These are phyloP conservation scores for Ophioceras dolichostomum DNA, from an alignment of 2,329 filamentous ascomycete species.

Conservation along the genomic window DNA sequence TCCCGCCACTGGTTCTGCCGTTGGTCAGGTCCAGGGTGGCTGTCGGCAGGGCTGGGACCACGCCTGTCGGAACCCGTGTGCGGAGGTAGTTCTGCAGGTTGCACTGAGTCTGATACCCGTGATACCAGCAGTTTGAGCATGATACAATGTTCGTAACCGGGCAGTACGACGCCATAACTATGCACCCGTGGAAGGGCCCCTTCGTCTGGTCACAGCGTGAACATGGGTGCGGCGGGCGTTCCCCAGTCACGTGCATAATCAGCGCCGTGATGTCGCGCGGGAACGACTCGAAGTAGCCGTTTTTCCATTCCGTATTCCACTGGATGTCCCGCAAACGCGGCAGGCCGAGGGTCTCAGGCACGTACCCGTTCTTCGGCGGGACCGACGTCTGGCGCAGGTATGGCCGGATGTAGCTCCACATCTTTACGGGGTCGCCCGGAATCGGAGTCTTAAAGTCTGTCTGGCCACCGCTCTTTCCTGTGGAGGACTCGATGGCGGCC, in stretches of 20 bases:
- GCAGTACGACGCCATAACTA: constrained; percentile 9
- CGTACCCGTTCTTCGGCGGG: constrained; percentile 9
- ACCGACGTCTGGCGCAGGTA: constrained; percentile 7
- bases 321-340: constrained; percentile 14
- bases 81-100: constrained; percentile 4
- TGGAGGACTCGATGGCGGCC: neutral
- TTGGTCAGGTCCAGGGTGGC: too few relatives aligned
- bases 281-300: constrained; percentile 11
- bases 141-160: constrained; percentile 5
- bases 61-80: too few relatives aligned
- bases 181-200: constrained; percentile 17
- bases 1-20: too few relatives aligned
- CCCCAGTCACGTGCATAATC: constrained; percentile 18
- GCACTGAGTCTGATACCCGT: constrained; percentile 11
- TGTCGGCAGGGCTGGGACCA: too few relatives aligned
- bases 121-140: constrained; percentile 19
- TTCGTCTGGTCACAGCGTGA: constrained; percentile 9
- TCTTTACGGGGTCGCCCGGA: constrained; percentile 1
- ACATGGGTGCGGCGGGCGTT: constrained; percentile 14
- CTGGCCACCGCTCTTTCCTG: neutral
- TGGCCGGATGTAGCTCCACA: constrained; percentile 16
- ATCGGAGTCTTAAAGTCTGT: neutral
- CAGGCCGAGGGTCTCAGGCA: constrained; percentile 11
- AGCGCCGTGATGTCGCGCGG: constrained; percentile 15
- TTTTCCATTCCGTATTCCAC: constrained; percentile 14